These are phyloP conservation scores for Candolleomyces eurysporus DNA, from an alignment of 768 basidiomycete genomes.

Conservation along the genomic window DNA sequence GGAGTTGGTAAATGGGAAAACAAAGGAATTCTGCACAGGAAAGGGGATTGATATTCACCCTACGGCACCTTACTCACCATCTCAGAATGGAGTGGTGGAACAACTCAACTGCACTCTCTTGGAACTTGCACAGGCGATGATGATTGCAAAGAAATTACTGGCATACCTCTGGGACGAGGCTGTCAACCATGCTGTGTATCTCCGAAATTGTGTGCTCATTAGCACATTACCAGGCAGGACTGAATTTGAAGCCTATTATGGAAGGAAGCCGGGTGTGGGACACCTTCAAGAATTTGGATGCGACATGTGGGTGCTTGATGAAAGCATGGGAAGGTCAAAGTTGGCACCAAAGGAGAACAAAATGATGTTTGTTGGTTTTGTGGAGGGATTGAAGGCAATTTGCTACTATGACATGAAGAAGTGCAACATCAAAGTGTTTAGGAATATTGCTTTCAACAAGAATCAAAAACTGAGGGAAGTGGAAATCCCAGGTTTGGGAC, in stretches of 20 bases:
- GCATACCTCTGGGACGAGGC: constrained; percentile 22
- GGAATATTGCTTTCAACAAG: constrained; percentile 25
- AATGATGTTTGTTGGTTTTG: constrained; percentile 14
- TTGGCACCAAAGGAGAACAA: background rate
- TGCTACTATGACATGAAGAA: constrained; percentile 20
- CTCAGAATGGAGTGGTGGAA: constrained; percentile 41
- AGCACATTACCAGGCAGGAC: constrained; percentile 17
- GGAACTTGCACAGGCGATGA: constrained; percentile 1
- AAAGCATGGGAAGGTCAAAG: background rate
- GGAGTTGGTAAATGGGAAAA: constrained; percentile 25
- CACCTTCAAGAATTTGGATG: constrained; percentile 38
- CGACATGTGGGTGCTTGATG: constrained; percentile 30
- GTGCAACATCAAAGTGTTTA: constrained; percentile 19
- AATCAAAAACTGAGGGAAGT: constrained; percentile 12
- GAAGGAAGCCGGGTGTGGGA: constrained; percentile 19
- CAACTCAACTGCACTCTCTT: constrained; percentile 3
- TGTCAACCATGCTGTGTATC: constrained; percentile 17
- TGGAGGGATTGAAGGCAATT: constrained; percentile 20
- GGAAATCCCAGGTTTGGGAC: background rate
- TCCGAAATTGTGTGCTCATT: constrained; percentile 21
- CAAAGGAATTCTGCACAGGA: constrained; percentile 17
- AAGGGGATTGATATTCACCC: constrained; percentile 29
- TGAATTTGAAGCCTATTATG: constrained; percentile 20
- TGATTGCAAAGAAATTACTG: constrained; percentile 11
- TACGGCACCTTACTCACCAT: constrained; percentile 32